A percentile compares a stretch with the other conserved stretches of the same genome.
phyloP scores from a whole-genome alignment of 768 basidiomycete genomes.

The Tricholoma hemisulphureum region DNA sequence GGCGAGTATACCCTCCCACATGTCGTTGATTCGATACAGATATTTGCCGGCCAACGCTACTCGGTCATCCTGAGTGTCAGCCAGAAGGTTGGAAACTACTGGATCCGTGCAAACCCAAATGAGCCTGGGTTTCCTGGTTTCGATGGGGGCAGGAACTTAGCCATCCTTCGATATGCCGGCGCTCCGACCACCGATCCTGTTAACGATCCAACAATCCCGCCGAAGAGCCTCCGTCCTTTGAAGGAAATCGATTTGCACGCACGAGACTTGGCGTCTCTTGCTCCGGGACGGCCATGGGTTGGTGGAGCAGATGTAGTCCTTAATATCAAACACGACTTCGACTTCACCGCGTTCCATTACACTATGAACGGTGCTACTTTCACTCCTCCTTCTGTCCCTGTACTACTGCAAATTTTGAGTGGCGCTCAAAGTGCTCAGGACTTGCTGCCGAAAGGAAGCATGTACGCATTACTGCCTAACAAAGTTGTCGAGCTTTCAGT shows the following conservation, averaged over 20 bases:
- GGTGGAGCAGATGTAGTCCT: conserved; percentile 42
- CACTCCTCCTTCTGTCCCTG: conserved; percentile 39
- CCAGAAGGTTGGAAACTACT: conserved; percentile 51
- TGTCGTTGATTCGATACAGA: conserved; percentile 40
- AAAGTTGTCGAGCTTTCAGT: conserved; percentile 46
- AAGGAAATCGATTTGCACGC: conserved; percentile 41
- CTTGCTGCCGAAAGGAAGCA: conserved; percentile 38
- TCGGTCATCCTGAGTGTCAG: conserved; percentile 41
- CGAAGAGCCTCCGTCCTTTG: conserved; percentile 21
- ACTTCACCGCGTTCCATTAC: conserved; percentile 10
- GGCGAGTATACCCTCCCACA: conserved; percentile 41
- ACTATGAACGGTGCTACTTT: conserved; percentile 32
- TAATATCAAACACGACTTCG: conserved; percentile 30
- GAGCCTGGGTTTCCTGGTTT: conserved; percentile 24
- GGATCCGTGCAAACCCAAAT: conserved; percentile 37
- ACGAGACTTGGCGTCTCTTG: conserved; percentile 17
- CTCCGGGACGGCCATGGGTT: conserved; percentile 28
- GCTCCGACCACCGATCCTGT: conserved; percentile 28
- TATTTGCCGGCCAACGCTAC: conserved; percentile 37
- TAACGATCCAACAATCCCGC: conserved; percentile 40
- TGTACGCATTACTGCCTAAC: conserved; percentile 43
- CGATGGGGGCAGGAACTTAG: conserved; percentile 40
- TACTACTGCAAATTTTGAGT: conserved; percentile 48
- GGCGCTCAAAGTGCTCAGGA: conserved; percentile 39
- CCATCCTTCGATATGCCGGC: conserved; percentile 51